These are phyloP conservation scores for Coemansia aciculifera DNA, from an alignment of 192 early-diverging fungal genomes.

Conservation along the genomic window DNA sequence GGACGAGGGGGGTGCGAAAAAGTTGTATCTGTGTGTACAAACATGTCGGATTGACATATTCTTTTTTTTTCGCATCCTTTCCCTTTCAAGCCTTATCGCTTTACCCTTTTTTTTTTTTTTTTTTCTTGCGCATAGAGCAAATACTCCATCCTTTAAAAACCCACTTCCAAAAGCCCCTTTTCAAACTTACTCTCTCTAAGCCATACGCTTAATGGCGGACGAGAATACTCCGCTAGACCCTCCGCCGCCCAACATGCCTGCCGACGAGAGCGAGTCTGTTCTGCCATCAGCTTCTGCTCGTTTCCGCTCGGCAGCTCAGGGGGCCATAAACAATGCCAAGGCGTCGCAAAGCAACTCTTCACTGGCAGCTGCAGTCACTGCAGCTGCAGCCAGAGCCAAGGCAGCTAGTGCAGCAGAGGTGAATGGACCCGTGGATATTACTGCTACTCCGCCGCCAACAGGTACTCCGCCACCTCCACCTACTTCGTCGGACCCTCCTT, in stretches of 20 bases:
- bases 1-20: background rate
- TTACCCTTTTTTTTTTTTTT: background rate
- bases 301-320: constrained; percentile 31
- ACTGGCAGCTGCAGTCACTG: background rate
- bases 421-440: background rate
- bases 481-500: background rate
- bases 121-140: background rate
- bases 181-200: background rate
- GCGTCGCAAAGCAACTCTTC: constrained; percentile 3
- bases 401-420: background rate
- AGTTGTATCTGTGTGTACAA: background rate
- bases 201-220: background rate
- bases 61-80: background rate
- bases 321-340: constrained; percentile 21
- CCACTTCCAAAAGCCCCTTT: background rate
- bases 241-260: constrained; percentile 1
- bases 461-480: background rate
- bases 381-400: background rate
- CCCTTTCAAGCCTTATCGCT: background rate
- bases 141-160: background rate
- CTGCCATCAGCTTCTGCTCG: constrained; percentile 21
- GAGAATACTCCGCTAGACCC: background rate
- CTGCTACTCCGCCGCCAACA: background rate
- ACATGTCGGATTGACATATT: too few species aligned
- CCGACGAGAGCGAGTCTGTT: background rate